These are phyloP conservation scores for Eurotiales sp. DNA, from an alignment of 2,329 filamentous ascomycete species.

Conservation along the genomic window DNA sequence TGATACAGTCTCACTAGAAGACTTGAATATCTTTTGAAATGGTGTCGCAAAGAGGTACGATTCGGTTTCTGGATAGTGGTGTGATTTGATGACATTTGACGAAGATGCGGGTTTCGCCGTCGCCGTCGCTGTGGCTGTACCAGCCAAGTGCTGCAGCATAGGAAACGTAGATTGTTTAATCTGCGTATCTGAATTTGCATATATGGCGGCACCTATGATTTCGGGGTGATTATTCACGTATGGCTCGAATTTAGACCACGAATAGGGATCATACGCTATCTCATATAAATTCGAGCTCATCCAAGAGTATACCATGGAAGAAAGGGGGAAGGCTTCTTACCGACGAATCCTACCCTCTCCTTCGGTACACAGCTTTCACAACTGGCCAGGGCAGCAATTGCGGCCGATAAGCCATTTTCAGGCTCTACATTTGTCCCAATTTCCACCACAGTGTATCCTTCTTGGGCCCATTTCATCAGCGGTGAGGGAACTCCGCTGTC, in stretches of 20 bases:
- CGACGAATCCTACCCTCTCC: conserved; percentile 1
- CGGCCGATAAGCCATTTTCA: not conserved
- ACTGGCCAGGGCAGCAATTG: conserved; percentile 15
- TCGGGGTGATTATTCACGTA: not conserved
- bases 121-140: not conserved
- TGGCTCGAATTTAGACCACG: not conserved
- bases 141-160: not conserved
- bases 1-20: conserved; percentile 54
- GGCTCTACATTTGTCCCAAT: conserved; percentile 27
- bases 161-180: not conserved
- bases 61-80: conserved; percentile 38
- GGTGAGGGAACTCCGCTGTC: conserved; percentile 52
- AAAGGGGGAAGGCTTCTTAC: not conserved
- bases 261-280: not conserved
- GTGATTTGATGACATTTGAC: not conserved
- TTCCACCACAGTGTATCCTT: conserved; percentile 62
- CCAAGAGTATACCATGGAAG: not conserved
- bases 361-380: conserved; percentile 20
- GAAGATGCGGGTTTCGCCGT: not conserved
- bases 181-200: not conserved
- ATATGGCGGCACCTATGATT: not conserved
- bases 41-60: conserved; percentile 49
- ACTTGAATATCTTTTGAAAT: conserved; percentile 49
- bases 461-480: conserved; percentile 66
- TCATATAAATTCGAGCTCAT: not conserved